Base-by-base conservation (phyloP, 805 yeast genomes). In the Myxozyma vanderwaltii region DNA sequence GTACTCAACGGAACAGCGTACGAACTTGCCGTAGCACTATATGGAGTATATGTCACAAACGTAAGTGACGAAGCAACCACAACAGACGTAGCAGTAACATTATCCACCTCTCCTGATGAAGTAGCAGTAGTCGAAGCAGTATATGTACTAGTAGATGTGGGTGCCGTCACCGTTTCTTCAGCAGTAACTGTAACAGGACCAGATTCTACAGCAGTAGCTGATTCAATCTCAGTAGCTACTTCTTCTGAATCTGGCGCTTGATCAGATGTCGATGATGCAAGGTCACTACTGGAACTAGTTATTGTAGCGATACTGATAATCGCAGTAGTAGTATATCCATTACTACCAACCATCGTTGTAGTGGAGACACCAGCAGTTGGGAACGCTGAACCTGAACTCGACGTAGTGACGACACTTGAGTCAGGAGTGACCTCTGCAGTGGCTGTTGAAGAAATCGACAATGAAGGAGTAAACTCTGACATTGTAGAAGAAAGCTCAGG, bases 21-120 rank as follows among this genome's bases (percentile, higher is more conserved):
- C 26, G 48, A 44, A 10, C n/a, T n/a, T n/a, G 31, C 26, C 6
- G 58, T 54, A 6, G 59, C 44, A 10, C 58, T 40, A 35, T 38
- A 58, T n/a, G 53, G 51, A 2, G 40, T n/a, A 29, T 41, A 24
- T 1, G 61, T 33, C 8, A 47, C 31, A 47, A 58, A 58, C 8
- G 54, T 47, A 19, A 58, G 39, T 13, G 41, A 23, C n/a, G 41
- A 21, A 21, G 24, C 21, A 10, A 48, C 17, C 19, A 51, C 15
- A 19, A 39, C 17, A 8, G 38, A 1, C 2, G 57, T 39, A 12
- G 39, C 15, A 19, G 44, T 38, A 1, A 36, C 26, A 50, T 12
- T 40, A 19, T 27, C 19, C 10, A 33, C 31, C 15, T 23, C 26
- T 26, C 24, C 53, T 12, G 24, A n/a, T n/a, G n/a, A 36, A 1